Evolutionary conservation across 2,329 filamentous ascomycete genomes (phyloP).

Genomic region (Fusarium hostae): DNA sequence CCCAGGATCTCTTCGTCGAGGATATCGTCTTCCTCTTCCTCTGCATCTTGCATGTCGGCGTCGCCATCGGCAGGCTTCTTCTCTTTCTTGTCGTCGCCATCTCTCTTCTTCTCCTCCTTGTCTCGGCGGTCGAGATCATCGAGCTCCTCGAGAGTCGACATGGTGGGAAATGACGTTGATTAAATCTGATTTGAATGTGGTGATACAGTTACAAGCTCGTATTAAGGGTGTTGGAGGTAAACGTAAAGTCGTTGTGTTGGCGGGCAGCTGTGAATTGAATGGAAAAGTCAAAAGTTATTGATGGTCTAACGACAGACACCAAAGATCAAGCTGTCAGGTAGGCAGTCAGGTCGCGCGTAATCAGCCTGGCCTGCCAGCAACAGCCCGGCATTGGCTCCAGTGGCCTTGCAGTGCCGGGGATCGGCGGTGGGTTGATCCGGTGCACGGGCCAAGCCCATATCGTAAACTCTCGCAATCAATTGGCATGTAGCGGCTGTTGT

Average conservation of each 20-base stretch:
- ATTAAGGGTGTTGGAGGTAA: not conserved
- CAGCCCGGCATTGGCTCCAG: constrained; percentile 28
- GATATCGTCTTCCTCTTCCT: constrained; percentile 78
- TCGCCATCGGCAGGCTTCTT: constrained; percentile 73
- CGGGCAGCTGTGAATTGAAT: constrained; percentile 16
- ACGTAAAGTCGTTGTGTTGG: constrained; percentile 1
- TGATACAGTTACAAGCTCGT: not conserved
- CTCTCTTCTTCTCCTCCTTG: constrained; percentile 73
- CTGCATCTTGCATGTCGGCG: constrained; percentile 90
- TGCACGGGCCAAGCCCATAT: constrained; percentile 29
- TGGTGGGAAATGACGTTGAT: constrained; percentile 54
- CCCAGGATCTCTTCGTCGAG: constrained; percentile 94
- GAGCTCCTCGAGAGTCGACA: constrained; percentile 93
- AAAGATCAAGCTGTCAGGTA: constrained; percentile 40
- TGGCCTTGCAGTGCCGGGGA: constrained; percentile 24
- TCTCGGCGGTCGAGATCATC: constrained; percentile 86
- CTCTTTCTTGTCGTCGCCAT: constrained; percentile 50
- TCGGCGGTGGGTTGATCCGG: constrained; percentile 43
- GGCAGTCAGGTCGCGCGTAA: constrained; percentile 49
- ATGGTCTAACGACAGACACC: constrained; percentile 26
- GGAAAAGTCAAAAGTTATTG: constrained; percentile 25
- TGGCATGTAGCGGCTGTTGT: constrained; percentile 8
- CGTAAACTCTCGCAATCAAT: constrained; percentile 11
- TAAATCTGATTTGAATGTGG: not conserved
- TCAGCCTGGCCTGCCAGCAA: constrained; percentile 40